phyloP scores from a whole-genome alignment of 1,139 yeast species.

The Taphrina betulina region DNA sequence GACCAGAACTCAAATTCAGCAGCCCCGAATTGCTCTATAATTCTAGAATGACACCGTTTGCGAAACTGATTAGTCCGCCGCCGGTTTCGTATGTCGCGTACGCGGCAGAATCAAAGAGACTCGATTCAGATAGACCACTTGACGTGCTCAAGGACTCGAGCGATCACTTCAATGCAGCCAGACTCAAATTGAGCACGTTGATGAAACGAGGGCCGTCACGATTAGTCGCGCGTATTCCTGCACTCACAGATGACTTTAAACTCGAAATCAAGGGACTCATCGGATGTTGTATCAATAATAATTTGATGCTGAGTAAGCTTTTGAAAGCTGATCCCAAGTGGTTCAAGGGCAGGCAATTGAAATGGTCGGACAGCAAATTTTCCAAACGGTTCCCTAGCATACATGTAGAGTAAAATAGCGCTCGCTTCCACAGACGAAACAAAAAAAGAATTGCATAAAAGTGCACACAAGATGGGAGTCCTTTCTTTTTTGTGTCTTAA shows the following conservation, averaged over 20 bases:
- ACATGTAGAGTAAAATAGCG: background rate
- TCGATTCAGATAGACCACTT: background rate
- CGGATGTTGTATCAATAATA: slow-evolving; percentile 16
- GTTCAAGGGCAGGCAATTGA: background rate
- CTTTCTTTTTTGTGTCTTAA: too few relatives aligned
- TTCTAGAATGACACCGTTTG: slow-evolving; percentile 18
- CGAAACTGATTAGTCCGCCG: slow-evolving; percentile 12
- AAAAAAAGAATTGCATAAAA: too few relatives aligned
- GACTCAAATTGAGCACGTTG: background rate
- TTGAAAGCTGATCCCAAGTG: background rate
- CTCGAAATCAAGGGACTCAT: background rate
- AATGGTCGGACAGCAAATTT: slow-evolving; percentile 1
- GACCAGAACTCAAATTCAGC: background rate
- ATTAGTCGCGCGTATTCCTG: background rate
- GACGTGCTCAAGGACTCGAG: background rate
- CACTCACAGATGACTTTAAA: slow-evolving; percentile 8
- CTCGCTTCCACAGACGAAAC: too few relatives aligned
- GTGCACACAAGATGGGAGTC: too few relatives aligned
- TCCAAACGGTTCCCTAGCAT: slow-evolving; percentile 7
- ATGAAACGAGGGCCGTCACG: slow-evolving; percentile 9
- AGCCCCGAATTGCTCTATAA: slow-evolving; percentile 4
- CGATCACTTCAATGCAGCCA: slow-evolving; percentile 1
- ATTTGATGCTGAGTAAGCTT: slow-evolving; percentile 1
- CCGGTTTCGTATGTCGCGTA: slow-evolving; percentile 2
- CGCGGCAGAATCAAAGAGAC: background rate